Conservation (phyloP, 1,284 basidiomycete species). For the Mycosarcoma maydis region DNA sequence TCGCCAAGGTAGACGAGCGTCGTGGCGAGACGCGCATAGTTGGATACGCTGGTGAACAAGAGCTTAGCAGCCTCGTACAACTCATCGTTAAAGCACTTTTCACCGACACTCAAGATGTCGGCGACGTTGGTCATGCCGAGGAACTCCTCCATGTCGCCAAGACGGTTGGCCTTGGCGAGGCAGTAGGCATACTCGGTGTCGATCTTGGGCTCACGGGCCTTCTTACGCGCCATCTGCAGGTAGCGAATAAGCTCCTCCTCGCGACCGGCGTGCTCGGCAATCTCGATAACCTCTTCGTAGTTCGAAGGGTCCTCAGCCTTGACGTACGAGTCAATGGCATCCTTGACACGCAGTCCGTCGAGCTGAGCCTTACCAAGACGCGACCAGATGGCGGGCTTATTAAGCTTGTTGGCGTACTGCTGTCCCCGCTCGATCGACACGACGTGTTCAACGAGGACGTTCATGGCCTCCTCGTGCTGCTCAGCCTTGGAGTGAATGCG, state of each 20-base stretch:
- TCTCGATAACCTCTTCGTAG: conserved; percentile 96
- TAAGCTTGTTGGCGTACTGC: conserved; percentile 96
- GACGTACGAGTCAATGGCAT: conserved; percentile 98
- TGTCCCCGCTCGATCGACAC: conserved; percentile 96
- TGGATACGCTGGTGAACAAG: conserved; percentile 94
- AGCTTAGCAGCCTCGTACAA: conserved; percentile 97
- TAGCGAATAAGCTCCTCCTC: conserved; percentile 97
- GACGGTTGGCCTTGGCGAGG: conserved; percentile 65
- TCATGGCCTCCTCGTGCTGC: conserved; percentile 79
- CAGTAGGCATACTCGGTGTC: conserved; percentile 77
- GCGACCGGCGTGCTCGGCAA: conserved; percentile 93
- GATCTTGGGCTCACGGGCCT: conserved; percentile 94
- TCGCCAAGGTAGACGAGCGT: conserved; percentile 98
- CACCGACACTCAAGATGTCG: conserved; percentile 92
- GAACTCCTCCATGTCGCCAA: conserved; percentile 91
- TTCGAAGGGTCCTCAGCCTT: conserved; percentile 97
- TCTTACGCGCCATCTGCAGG: conserved; percentile 99
- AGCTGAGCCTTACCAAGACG: conserved; percentile 98
- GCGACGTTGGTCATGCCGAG: conserved; percentile 98
- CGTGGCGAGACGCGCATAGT: conserved; percentile 97
- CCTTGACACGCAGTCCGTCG: conserved; percentile 97
- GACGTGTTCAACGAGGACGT: conserved; percentile 96
- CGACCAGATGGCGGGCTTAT: conserved; percentile 96
- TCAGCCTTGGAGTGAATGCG: conserved; percentile 64
- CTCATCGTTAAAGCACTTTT: conserved; percentile 99